phyloP scores from a whole-genome alignment of 345 rosid species.

The Populus euphratica region DNA sequence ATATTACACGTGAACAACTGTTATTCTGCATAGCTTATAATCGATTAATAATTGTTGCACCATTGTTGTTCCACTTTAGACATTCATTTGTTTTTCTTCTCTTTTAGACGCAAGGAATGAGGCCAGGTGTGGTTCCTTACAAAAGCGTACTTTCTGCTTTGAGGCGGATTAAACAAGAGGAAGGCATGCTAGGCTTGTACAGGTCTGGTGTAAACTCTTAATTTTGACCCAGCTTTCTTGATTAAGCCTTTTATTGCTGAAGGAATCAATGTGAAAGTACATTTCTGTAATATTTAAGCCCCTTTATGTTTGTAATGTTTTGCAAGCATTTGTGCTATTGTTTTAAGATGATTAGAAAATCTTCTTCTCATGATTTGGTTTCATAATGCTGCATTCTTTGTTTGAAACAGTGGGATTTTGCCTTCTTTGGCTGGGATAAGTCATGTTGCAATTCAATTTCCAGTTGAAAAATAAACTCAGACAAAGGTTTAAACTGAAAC shows the following conservation, averaged over 20 bases:
- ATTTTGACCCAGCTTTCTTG: background rate
- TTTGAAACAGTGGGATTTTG: conserved; percentile 74
- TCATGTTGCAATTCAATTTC: conserved; percentile 97
- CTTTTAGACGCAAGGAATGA: conserved; percentile 57
- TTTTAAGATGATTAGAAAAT: background rate
- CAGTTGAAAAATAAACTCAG: conserved; percentile 20
- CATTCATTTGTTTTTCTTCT: conserved; percentile 21
- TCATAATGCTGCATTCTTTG: conserved; percentile 9
- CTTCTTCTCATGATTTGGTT: background rate
- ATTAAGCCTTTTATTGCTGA: background rate
- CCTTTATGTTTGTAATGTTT: conserved; percentile 4
- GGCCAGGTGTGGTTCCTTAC: conserved; percentile 74
- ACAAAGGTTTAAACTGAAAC: no score
- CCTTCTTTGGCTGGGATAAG: conserved; percentile 91
- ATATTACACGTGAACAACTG: background rate
- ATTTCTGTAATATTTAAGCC: background rate
- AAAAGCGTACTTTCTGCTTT: conserved; percentile 71
- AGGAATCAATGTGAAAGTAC: background rate
- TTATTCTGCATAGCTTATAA: background rate
- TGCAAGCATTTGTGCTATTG: background rate
- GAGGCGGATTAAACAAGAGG: conserved; percentile 70
- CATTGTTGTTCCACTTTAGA: no score
- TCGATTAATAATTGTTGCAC: background rate
- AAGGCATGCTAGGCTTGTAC: conserved; percentile 84
- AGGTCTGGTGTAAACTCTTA: conserved; percentile 51